These are phyloP conservation scores for Pichia nanzhaoensis DNA, from an alignment of 805 yeast genomes.

Conservation along the genomic window DNA sequence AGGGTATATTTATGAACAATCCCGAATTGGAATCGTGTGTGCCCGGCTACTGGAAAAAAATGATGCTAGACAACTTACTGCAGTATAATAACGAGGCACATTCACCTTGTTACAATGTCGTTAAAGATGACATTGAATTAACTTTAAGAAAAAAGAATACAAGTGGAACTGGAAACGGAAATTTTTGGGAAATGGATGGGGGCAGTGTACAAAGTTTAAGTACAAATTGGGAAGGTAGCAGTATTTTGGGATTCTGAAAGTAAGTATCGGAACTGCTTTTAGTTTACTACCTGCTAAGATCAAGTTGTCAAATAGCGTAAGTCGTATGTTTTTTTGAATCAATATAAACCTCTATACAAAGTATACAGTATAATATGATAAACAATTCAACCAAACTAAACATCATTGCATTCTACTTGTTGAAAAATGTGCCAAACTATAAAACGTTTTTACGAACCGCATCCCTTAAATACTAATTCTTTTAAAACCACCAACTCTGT, in stretches of 20 bases:
- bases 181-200: slow-evolving; percentile 14
- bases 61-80: slow-evolving; percentile 22
- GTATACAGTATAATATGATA: too few species aligned
- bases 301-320: too few species aligned
- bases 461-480: slow-evolving; percentile 1
- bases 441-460: too few species aligned
- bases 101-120: not conserved
- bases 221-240: slow-evolving; percentile 10
- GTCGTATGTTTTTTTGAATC: too few species aligned
- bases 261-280: too few species aligned
- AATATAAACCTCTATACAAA: too few species aligned
- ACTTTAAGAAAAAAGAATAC: too few species aligned
- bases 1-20: slow-evolving; percentile 24
- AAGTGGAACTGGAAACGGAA: not conserved
- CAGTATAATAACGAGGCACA: slow-evolving; percentile 14
- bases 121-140: slow-evolving; percentile 3
- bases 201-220: slow-evolving; percentile 9
- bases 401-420: too few species aligned
- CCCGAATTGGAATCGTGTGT: slow-evolving; percentile 26
- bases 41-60: slow-evolving; percentile 25
- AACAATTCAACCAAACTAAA: too few species aligned
- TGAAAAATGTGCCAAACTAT: too few species aligned
- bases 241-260: slow-evolving; percentile 3
- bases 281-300: too few species aligned
- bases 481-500: slow-evolving; percentile 21